Base-by-base conservation (phyloP, 177 flowering plant species). In the Vitis hybrid region DNA sequence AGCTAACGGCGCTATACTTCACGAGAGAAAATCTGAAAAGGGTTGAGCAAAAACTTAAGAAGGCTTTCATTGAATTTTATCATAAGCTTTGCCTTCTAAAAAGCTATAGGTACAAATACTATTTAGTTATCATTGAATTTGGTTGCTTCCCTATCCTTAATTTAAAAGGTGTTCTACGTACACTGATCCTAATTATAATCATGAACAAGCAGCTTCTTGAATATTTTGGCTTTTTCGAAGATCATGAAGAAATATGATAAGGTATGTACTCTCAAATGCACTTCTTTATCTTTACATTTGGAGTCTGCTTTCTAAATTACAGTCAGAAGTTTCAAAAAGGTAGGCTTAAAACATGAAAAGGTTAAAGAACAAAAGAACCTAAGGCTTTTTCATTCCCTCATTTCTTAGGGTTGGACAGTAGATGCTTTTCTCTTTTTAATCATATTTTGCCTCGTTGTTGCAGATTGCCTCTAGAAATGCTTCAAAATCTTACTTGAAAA, bases 391-490 rank as follows among this genome's bases (percentile, higher is more conserved):
- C 29, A 26, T 26, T 26, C 29, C 29, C 29, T 26, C 29, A 26
- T 26, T 26, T 26, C 29, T 26, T 26, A 26, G 29, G 29, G 29
- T 26, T 26, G 29, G 29, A 26, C 29, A 26, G 4, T 26, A 26
- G 29, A 26, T 26, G 29, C 4, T 26, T 26, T 26, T 26, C 29
- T 26, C 29, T 26, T 26, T 26, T 26, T 26, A 26, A 26, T 26
- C 29, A 26, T 26, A 0, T 26, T 26, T 26, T 26, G 29, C 29
- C 0, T 26, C 29, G 4, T 26, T 26, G 29, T 26, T 74, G 70
- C 80, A 85, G 90, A 77, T 79, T 13, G 53, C 86, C 65, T 78
- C 81, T 64, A 84, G 87, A 60, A 75, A 26, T 19, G 86, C 84
- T 19, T 79, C 89, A 10, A 78, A 68, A 65, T 53, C 85, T 59